phyloP scores from a whole-genome alignment of 148 eudicot species.

The Heliosperma pusillum region DNA sequence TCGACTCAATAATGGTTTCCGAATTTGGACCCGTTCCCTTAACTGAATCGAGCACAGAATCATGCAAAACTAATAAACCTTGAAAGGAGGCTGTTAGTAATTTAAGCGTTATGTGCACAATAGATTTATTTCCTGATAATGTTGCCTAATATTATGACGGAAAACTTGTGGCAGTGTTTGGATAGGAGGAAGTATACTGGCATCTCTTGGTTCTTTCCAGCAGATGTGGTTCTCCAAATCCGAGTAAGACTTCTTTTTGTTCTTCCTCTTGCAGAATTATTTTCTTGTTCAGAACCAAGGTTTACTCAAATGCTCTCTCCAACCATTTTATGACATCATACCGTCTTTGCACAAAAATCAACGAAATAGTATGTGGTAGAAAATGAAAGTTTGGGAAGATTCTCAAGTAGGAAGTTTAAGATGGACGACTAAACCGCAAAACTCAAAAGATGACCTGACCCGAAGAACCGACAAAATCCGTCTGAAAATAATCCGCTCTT shows the following conservation, averaged over 20 bases:
- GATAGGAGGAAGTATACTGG: constrained; percentile 97
- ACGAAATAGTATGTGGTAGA: too few species aligned
- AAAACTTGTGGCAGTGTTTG: constrained; percentile 59
- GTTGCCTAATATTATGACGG: neutral
- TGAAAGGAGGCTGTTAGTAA: neutral
- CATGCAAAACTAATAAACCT: neutral
- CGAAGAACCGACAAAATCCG: too few species aligned
- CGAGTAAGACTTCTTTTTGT: constrained; percentile 50
- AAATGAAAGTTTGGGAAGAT: too few species aligned
- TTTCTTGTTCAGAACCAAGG: neutral
- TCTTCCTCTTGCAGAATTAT: neutral
- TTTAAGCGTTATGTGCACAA: neutral
- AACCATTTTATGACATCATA: too few species aligned
- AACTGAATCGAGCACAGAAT: neutral
- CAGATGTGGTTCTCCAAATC: constrained; percentile 99
- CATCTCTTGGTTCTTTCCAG: constrained; percentile 96
- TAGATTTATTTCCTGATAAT: neutral
- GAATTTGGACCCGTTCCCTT: too few species aligned
- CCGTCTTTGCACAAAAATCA: too few species aligned
- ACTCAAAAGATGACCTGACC: too few species aligned
- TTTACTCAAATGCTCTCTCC: neutral
- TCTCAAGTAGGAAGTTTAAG: too few species aligned
- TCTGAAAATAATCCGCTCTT: too few species aligned
- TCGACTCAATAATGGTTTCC: too few species aligned
- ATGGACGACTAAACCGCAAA: too few species aligned